These are phyloP conservation scores for Dryas drummondii DNA, from an alignment of 306 rosid species.

Conservation along the genomic window DNA sequence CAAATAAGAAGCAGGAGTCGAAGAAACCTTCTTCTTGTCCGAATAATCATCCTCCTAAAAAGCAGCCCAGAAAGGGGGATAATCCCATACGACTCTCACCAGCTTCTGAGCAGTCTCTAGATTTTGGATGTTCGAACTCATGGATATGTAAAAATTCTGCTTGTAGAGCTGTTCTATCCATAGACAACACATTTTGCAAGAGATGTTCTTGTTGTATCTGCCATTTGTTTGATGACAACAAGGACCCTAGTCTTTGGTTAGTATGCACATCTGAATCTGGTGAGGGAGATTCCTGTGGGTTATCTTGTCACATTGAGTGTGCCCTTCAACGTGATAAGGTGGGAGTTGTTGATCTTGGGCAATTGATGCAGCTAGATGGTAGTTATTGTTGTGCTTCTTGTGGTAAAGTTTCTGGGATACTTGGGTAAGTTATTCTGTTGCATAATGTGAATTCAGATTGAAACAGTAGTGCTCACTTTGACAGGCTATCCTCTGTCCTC, in stretches of 20 bases:
- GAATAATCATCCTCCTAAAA: slow-evolving; percentile 55
- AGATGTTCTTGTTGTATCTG: slow-evolving; percentile 99
- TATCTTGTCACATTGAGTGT: slow-evolving; percentile 97
- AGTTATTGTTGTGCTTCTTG: slow-evolving; percentile 98
- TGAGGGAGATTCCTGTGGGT: slow-evolving; percentile 81
- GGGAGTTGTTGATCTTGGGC: slow-evolving; percentile 97
- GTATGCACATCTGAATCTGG: slow-evolving; percentile 83
- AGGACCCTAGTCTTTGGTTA: slow-evolving; percentile 99
- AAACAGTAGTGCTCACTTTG: neutral
- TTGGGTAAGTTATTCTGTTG: slow-evolving; percentile 67
- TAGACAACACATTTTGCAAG: slow-evolving; percentile 90
- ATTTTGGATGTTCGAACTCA: slow-evolving; percentile 64
- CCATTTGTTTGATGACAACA: slow-evolving; percentile 93
- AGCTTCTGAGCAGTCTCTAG: slow-evolving; percentile 60
- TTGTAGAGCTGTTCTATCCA: slow-evolving; percentile 88
- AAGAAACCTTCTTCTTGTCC: slow-evolving; percentile 60
- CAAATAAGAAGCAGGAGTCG: slow-evolving; percentile 70
- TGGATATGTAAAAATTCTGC: slow-evolving; percentile 99
- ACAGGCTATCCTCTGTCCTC: neutral
- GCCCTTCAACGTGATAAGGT: slow-evolving; percentile 88
- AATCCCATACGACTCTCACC: slow-evolving; percentile 68
- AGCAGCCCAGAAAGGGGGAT: slow-evolving; percentile 86
- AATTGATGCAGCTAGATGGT: slow-evolving; percentile 96
- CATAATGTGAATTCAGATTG: slow-evolving; percentile 7
- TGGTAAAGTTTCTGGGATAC: slow-evolving; percentile 96